A percentile compares a stretch with the other conserved stretches of the same genome.
Conservation (phyloP, 176 grass and related monocot genomes). For the Lolium multiflorum region DNA sequence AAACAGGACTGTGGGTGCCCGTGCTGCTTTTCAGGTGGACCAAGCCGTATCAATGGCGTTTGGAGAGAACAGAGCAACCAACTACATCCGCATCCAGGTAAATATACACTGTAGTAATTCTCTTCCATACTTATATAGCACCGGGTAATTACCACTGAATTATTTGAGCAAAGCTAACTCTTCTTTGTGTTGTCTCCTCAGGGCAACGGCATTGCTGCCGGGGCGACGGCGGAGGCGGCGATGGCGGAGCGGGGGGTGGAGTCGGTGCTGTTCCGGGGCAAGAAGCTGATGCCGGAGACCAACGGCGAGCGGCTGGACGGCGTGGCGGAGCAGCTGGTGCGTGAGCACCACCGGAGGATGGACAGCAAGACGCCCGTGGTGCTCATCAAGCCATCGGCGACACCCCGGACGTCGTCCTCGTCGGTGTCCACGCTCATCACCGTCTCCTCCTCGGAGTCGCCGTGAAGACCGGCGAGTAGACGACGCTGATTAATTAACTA, state of each 20-base stretch:
- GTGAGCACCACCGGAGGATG: conserved; percentile 60
- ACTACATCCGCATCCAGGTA: conserved; percentile 85
- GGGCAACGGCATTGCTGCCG: conserved; percentile 57
- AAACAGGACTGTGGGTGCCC: neutral
- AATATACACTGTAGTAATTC: neutral
- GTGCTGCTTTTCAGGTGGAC: conserved; percentile 58
- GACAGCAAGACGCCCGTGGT: conserved; percentile 62
- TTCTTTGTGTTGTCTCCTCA: neutral
- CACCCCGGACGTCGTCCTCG: conserved; percentile 69
- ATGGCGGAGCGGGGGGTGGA: conserved; percentile 68
- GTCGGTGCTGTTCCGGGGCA: conserved; percentile 69
- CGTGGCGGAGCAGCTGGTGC: conserved; percentile 62
- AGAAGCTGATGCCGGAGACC: conserved; percentile 69
- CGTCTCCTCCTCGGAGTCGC: conserved; percentile 63
- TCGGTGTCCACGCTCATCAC: conserved; percentile 74
- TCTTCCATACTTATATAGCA: neutral
- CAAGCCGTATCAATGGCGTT: conserved; percentile 88
- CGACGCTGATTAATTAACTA: conserved; percentile 38
- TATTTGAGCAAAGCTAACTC: neutral
- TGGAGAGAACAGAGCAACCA: conserved; percentile 60
- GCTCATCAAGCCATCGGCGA: conserved; percentile 58
- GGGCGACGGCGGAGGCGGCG: conserved; percentile 53
- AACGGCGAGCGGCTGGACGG: conserved; percentile 75
- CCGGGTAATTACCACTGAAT: neutral
- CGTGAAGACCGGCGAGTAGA: conserved; percentile 8